Evolutionary conservation across 2,329 filamentous ascomycete species (phyloP).

Genomic region (Aspergillus ochraceoroseus): DNA sequence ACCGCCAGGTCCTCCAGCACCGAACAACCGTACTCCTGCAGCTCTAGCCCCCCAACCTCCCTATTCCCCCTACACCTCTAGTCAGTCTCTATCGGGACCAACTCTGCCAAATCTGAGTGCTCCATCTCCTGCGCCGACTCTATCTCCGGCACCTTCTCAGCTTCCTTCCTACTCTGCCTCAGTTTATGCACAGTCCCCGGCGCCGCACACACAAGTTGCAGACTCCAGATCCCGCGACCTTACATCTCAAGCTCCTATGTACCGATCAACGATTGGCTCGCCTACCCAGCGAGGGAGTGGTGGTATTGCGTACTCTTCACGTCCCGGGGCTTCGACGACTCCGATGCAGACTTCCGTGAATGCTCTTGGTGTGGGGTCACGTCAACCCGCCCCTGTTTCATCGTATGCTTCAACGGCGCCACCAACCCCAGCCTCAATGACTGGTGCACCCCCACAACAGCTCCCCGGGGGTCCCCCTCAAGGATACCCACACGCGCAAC

Average conservation of each 20-base stretch:
- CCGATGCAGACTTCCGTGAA: conserved; percentile 30
- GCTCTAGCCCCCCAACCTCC: conserved; percentile 26
- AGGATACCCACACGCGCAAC: conserved; percentile 35
- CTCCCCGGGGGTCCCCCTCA: conserved; percentile 1
- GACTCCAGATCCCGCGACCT: conserved; percentile 31
- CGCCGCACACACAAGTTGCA: conserved; percentile 23
- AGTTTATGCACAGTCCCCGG: conserved; percentile 30
- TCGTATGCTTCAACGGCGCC: conserved; percentile 28
- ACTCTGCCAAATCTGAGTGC: conserved; percentile 27
- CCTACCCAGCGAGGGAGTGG: conserved; percentile 31
- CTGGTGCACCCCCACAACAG: conserved; percentile 28
- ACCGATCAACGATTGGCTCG: conserved; percentile 26
- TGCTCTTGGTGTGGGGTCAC: conserved; percentile 27
- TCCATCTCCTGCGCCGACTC: conserved; percentile 36
- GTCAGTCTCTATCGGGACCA: conserved; percentile 23
- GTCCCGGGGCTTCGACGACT: conserved; percentile 31
- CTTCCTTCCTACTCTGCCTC: conserved; percentile 27
- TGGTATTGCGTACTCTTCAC: conserved; percentile 29
- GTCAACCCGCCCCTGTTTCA: conserved; percentile 25
- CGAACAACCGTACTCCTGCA: conserved; percentile 21
- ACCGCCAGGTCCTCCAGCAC: conserved; percentile 23
- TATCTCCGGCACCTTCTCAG: conserved; percentile 30
- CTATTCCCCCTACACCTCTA: conserved; percentile 29
- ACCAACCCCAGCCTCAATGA: conserved; percentile 24
- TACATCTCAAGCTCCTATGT: conserved; percentile 24